A percentile compares a stretch with the other conserved stretches of the same genome.
Conservation (phyloP, 2,329 filamentous ascomycete species). For the Ophiostoma novo-ulmi region DNA sequence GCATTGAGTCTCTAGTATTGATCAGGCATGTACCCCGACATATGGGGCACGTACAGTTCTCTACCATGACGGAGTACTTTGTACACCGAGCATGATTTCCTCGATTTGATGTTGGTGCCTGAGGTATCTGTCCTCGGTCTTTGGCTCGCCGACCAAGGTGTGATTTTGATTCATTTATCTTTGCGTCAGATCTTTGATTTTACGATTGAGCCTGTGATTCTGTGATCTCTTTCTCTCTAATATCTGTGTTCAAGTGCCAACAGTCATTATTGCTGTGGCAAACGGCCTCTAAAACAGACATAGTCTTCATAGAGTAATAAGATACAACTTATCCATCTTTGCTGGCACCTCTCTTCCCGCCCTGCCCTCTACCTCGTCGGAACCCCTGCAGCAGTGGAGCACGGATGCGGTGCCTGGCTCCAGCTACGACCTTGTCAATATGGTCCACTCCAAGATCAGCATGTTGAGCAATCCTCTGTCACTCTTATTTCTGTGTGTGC, state of each 20-base stretch:
- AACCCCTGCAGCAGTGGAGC: constrained; percentile 1
- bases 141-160: not conserved
- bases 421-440: not conserved
- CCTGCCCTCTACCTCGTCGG: not conserved
- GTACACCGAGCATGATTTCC: not conserved
- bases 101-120: not conserved
- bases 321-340: too few species aligned
- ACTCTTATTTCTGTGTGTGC: not conserved
- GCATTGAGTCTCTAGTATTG: not conserved
- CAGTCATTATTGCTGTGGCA: too few species aligned
- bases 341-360: too few species aligned
- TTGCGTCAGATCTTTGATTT: not conserved
- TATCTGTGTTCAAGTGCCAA: not conserved
- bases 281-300: too few species aligned
- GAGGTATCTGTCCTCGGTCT: not conserved
- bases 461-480: not conserved
- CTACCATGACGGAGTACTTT: not conserved
- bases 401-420: not conserved
- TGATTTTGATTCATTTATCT: not conserved
- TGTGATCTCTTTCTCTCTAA: not conserved
- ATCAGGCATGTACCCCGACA: not conserved
- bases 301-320: too few species aligned
- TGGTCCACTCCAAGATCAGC: constrained; percentile 10
- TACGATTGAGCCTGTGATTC: not conserved
- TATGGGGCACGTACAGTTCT: not conserved